A percentile compares a stretch with the other conserved stretches of the same genome.
Conservation (phyloP, 2,329 filamentous ascomycete genomes). For the Anthostomella pinea region DNA sequence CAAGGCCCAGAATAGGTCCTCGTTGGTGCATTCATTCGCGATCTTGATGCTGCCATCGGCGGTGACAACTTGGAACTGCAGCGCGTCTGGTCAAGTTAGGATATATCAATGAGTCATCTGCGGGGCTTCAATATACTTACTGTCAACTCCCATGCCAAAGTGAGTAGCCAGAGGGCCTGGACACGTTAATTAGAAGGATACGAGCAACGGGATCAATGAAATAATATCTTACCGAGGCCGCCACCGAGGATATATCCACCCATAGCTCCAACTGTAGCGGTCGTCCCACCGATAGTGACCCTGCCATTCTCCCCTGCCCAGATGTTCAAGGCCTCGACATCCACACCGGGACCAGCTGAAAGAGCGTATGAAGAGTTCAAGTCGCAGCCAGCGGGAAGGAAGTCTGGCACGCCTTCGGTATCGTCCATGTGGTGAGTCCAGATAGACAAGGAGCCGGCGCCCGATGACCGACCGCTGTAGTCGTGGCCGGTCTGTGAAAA, state of each 20-base stretch:
- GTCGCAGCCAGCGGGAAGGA: constrained; percentile 1
- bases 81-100: no score
- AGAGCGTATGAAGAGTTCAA: background rate
- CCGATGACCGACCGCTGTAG: constrained; percentile 4
- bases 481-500: constrained; percentile 3
- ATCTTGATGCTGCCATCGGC: constrained; percentile 3
- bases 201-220: no score
- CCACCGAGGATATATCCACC: constrained; percentile 5
- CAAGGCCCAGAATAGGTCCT: constrained; percentile 5
- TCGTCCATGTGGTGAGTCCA: constrained; percentile 4
- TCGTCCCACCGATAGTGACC: constrained; percentile 6
- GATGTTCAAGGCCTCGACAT: constrained; percentile 4
- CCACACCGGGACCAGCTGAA: constrained; percentile 3
- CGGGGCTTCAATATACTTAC: no score
- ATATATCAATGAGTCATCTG: no score
- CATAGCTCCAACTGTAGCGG: constrained; percentile 3
- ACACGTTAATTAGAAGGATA: no score
- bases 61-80: constrained; percentile 3
- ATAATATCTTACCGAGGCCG: background rate
- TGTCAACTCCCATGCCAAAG: constrained; percentile 5
- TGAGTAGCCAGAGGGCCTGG: constrained; percentile 3
- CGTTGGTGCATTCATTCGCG: constrained; percentile 3
- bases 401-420: background rate
- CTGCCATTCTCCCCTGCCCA: constrained; percentile 1
- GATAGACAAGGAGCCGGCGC: constrained; percentile 1